phyloP scores from a whole-genome alignment of 1,284 basidiomycete genomes.

The Porogramme epimiltina region DNA sequence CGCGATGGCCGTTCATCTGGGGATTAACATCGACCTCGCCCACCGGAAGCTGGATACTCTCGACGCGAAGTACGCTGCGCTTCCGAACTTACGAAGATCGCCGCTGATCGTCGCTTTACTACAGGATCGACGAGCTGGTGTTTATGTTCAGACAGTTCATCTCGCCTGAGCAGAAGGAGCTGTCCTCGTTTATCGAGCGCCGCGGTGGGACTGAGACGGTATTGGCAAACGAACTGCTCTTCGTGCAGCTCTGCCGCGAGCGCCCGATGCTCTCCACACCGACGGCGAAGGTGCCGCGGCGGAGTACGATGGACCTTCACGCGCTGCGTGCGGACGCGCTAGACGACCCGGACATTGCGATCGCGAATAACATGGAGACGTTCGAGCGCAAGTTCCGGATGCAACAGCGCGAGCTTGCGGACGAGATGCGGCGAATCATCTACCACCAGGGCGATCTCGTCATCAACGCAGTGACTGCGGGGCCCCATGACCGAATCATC shows the following conservation, averaged over 20 bases:
- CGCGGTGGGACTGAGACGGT: conserved; percentile 11
- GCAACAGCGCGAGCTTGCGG: conserved; percentile 31
- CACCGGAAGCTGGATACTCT: conserved; percentile 33
- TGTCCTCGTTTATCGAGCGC: conserved; percentile 6
- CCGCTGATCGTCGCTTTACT: too few species aligned
- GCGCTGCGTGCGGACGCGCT: conserved; percentile 31
- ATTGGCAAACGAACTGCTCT: conserved; percentile 7
- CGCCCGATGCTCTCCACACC: neutral
- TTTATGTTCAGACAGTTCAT: conserved; percentile 5
- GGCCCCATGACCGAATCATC: conserved; percentile 35
- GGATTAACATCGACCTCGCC: conserved; percentile 35
- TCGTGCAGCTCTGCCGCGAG: conserved; percentile 6
- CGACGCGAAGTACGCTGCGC: conserved; percentile 29
- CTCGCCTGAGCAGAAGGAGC: conserved; percentile 16
- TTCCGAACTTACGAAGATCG: neutral
- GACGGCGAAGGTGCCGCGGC: conserved; percentile 1
- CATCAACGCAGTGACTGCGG: conserved; percentile 25
- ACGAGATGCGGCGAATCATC: conserved; percentile 27
- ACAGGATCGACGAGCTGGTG: conserved; percentile 16
- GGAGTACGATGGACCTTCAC: conserved; percentile 18
- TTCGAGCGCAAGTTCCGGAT: conserved; percentile 37
- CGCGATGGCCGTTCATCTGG: conserved; percentile 37
- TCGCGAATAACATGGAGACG: conserved; percentile 29
- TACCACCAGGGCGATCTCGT: conserved; percentile 30
- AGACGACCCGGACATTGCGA: conserved; percentile 29